A percentile compares a stretch with the other conserved stretches of the same genome.
phyloP scores from a whole-genome alignment of 352 stramenopile genomes.

The Phytophthora colocasiae region DNA sequence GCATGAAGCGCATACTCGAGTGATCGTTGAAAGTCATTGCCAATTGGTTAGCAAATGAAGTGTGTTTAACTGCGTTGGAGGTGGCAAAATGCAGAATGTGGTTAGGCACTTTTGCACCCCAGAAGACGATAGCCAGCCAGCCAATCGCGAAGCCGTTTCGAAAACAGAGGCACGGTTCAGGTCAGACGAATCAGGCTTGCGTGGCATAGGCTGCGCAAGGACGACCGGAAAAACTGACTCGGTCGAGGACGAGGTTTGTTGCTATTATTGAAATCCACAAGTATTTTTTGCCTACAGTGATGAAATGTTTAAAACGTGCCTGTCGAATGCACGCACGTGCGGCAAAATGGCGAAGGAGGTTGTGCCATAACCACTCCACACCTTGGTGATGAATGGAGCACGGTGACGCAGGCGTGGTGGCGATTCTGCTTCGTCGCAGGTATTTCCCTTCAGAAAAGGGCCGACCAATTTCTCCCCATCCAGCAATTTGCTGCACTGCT shows the following conservation, averaged over 20 bases:
- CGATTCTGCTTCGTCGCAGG: constrained; percentile 35
- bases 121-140: background rate
- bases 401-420: constrained; percentile 19
- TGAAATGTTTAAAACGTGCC: background rate
- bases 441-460: constrained; percentile 21
- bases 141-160: constrained; percentile 17
- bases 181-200: constrained; percentile 2
- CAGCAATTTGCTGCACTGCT: background rate
- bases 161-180: constrained; percentile 7
- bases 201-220: constrained; percentile 21
- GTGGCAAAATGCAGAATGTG: constrained; percentile 29
- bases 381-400: too few relatives aligned
- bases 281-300: background rate
- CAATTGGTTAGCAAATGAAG: background rate
- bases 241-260: constrained; percentile 5
- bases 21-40: constrained; percentile 30
- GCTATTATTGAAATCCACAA: constrained; percentile 6
- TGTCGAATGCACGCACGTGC: constrained; percentile 2
- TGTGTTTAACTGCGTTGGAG: background rate
- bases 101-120: too few relatives aligned
- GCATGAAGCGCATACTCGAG: constrained; percentile 22
- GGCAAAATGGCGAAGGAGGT: background rate
- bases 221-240: constrained; percentile 19
- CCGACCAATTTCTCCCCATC: background rate
- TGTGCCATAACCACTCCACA: too few relatives aligned